Percentiles rank a stretch among this genome's conserved stretches.
phyloP scores from a whole-genome alignment of 192 early-diverging fungal genomes.

The Endogone sp. region DNA sequence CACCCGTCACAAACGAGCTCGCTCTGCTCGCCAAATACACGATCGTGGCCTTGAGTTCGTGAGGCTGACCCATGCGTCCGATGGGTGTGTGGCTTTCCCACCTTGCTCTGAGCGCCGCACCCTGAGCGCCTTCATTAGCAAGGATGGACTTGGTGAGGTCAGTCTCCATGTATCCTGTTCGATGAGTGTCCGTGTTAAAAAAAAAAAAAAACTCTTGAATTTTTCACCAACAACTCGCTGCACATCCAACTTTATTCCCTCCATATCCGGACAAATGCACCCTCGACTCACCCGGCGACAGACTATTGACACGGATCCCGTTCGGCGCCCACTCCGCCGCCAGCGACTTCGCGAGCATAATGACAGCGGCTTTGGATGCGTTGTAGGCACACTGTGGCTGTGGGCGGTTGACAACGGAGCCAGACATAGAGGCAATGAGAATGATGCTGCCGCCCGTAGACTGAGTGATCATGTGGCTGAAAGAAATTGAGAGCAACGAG shows the following conservation, averaged over 20 bases:
- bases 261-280: background rate
- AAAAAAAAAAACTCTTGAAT: background rate
- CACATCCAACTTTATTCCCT: background rate
- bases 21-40: constrained; percentile 27
- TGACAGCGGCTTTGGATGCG: constrained; percentile 39
- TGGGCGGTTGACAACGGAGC: constrained; percentile 25
- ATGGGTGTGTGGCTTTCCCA: constrained; percentile 27
- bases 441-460: constrained; percentile 30
- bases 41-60: constrained; percentile 25
- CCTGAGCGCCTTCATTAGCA: background rate
- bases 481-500: background rate
- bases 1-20: constrained; percentile 28
- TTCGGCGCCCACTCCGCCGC: constrained; percentile 40
- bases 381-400: constrained; percentile 40
- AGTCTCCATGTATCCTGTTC: background rate
- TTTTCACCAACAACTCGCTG: background rate
- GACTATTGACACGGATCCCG: constrained; percentile 33
- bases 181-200: background rate
- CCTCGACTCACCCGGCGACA: constrained; percentile 22
- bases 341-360: constrained; percentile 38
- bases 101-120: constrained; percentile 2
- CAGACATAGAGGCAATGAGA: constrained; percentile 37
- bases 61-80: constrained; percentile 24
- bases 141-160: constrained; percentile 20
- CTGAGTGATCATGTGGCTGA: constrained; percentile 24